These are phyloP conservation scores for Neoascochyta sp. DNA, from an alignment of 2,329 filamentous ascomycete genomes.

Conservation along the genomic window DNA sequence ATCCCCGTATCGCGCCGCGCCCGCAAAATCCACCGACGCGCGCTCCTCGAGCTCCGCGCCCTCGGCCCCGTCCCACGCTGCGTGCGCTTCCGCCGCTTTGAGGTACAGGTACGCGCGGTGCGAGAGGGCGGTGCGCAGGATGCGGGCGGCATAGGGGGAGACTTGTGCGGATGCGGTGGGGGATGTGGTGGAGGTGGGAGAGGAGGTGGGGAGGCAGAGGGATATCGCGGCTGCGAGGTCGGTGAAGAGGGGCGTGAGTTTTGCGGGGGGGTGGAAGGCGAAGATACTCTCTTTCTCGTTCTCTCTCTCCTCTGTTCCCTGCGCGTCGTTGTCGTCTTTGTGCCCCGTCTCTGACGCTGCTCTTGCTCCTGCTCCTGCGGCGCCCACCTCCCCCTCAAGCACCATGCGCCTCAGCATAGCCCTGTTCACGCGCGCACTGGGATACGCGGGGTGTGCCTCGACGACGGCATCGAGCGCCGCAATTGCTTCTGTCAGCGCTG, in stretches of 20 bases:
- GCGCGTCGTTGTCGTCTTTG: too few species aligned
- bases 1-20: slow-evolving; percentile 55
- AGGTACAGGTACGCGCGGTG: slow-evolving; percentile 56
- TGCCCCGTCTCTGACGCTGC: too few species aligned
- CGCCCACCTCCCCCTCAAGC: too few species aligned
- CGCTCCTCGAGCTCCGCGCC: slow-evolving; percentile 51
- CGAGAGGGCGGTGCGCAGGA: slow-evolving; percentile 66
- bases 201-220: slow-evolving; percentile 46
- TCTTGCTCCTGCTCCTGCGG: too few species aligned
- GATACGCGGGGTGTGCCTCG: slow-evolving; percentile 59
- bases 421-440: slow-evolving; percentile 70
- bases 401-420: slow-evolving; percentile 63
- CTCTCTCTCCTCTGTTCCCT: too few species aligned
- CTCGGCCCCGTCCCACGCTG: slow-evolving; percentile 30
- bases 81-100: slow-evolving; percentile 38
- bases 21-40: slow-evolving; percentile 53
- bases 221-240: slow-evolving; percentile 51
- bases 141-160: slow-evolving; percentile 62
- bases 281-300: slow-evolving; percentile 12
- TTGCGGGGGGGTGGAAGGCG: too few species aligned
- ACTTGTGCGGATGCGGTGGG: slow-evolving; percentile 34
- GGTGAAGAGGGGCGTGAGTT: slow-evolving; percentile 30
- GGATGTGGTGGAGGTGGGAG: slow-evolving; percentile 33
- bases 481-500: too few species aligned
- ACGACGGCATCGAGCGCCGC: slow-evolving; percentile 55